Base-by-base conservation (phyloP, 768 basidiomycete genomes). In the Termitomyces sp. region DNA sequence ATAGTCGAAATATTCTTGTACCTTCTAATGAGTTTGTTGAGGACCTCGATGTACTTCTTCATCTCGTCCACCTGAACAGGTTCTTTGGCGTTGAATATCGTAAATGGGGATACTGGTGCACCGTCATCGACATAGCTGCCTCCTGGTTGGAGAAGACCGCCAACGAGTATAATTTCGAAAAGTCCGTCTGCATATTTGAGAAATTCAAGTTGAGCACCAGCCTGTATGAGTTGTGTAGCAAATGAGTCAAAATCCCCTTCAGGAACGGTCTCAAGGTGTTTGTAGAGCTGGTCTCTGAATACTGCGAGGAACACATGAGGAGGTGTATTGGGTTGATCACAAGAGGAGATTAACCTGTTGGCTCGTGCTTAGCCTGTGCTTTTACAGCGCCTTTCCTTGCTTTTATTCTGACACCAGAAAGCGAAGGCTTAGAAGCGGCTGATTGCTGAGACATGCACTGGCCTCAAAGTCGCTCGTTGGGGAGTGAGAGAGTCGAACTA, bases 131-230 rank as follows among this genome's bases (percentile, higher is more conserved):
- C 66, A 74, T 91, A 94, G 65, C 78, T 84, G 58, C 96, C 96
- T 51, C 96, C 96, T 19, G 96, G 97, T 73, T 98, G 95, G 65
- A 99, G 85, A 61, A 99, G 87, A 42, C 94, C 93, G 49, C 96
- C 96, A 67, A 94, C 89, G 66, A 99, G 83, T 69, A 98, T 81
- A 76, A 97, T 84, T 75, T 99, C 95, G 73, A 97, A 98, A 65
- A 98, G 86, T 55, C 88, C 82, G 65, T 97, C 94, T 73, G 93
- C 91, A 86, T 98, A 98, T 77, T 97, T 97, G 73, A 95, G 85
- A 67, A 85, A 88, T 74, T 99, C 97, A 71, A 99, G 89, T 49
- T 91, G 87, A 26, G 88, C 85, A 43, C 95, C 96, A 55, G 95
- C 94, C 71, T 90, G 88, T 64, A 94, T 82, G 66, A 99, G 84